Percentiles rank a stretch among this genome's conserved stretches.
Conservation (phyloP, 2,329 filamentous ascomycete species). For the Nemania bipapillata region DNA sequence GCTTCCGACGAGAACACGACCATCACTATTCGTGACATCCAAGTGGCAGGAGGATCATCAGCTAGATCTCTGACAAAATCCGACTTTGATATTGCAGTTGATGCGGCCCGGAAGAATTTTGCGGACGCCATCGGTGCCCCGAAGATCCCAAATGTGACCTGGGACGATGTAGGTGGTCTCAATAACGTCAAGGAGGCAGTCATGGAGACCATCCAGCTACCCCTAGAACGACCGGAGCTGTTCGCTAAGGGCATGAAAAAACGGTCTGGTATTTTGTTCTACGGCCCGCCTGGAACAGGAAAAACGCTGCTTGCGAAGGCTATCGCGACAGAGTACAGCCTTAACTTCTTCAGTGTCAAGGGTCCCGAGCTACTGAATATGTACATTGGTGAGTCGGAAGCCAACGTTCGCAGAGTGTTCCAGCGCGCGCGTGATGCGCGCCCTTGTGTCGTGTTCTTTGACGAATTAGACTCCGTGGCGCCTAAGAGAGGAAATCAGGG, state of each 20-base stretch:
- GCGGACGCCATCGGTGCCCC: slow-evolving; percentile 96
- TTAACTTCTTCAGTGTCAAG: slow-evolving; percentile 95
- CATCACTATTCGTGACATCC: slow-evolving; percentile 82
- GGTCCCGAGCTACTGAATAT: slow-evolving; percentile 92
- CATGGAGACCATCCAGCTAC: slow-evolving; percentile 94
- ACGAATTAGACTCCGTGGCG: slow-evolving; percentile 91
- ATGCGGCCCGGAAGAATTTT: slow-evolving; percentile 96
- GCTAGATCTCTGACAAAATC: slow-evolving; percentile 80
- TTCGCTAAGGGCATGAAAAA: slow-evolving; percentile 99
- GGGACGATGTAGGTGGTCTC: slow-evolving; percentile 94
- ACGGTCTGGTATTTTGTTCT: slow-evolving; percentile 90
- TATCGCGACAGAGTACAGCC: slow-evolving; percentile 90
- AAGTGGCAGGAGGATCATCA: slow-evolving; percentile 83
- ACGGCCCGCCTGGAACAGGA: slow-evolving; percentile 88
- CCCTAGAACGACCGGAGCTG: slow-evolving; percentile 87
- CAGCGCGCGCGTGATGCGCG: slow-evolving; percentile 85
- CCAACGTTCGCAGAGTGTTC: slow-evolving; percentile 89
- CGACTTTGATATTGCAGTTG: slow-evolving; percentile 93
- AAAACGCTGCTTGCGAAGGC: slow-evolving; percentile 94
- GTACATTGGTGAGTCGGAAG: slow-evolving; percentile 95
- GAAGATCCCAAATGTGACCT: slow-evolving; percentile 96
- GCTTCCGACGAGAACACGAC: slow-evolving; percentile 52
- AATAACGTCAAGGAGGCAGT: slow-evolving; percentile 97
- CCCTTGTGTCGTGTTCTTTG: slow-evolving; percentile 92
- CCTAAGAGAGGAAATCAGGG: slow-evolving; percentile 97